Base-by-base conservation (phyloP, 2,329 filamentous ascomycete genomes). In the Pestalotiopsis sp. region DNA sequence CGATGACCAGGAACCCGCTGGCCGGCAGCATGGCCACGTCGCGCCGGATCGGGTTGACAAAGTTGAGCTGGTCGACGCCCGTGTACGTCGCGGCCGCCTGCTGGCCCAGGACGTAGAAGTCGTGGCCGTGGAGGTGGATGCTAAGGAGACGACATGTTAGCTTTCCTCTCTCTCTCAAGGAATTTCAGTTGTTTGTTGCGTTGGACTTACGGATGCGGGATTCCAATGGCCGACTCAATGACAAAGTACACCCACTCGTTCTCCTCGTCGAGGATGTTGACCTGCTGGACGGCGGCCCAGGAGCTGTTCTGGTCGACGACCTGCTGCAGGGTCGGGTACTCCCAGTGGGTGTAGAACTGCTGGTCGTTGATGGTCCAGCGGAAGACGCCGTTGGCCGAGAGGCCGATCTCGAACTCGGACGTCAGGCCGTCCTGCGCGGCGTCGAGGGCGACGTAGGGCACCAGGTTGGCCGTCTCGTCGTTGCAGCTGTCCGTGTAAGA, bases 361-460 rank as follows among this genome's bases (percentile, higher is more conserved):
- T 80, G 84, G 58, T 77, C 78, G 74, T 86, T 86, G 70, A 87
- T 75, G 14, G 79, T 83, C 85, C 85, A 87, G 61, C 81, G 80
- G 77, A 86, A 83, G 70, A 81, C 78, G 27, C 78, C 74, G 13
- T 75, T 71, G 49, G 70, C 66, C 40, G 72, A 69, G 41, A 79
- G 67, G 49, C 75, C 52, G 70, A 77, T 25, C 62, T 79, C 72
- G 49, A 78, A 69, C 59, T 79, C 70, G 38, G 74, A 72, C 72
- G 76, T 74, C 64, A 69, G 70, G 13, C 49, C n/a, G 27, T 75
- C 73, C 12, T 68, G 63, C 1, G 76, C 75, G 13, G 81, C 80
- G 6, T 79, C 75, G 56, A 79, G 72, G n/a, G 75, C 52, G 4
- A 84, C 68, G 17, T 77, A 75, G 0, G 83, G 83, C 2, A 79